phyloP scores from a whole-genome alignment of 2,329 filamentous ascomycete genomes.

The Monosporascus sp. region DNA sequence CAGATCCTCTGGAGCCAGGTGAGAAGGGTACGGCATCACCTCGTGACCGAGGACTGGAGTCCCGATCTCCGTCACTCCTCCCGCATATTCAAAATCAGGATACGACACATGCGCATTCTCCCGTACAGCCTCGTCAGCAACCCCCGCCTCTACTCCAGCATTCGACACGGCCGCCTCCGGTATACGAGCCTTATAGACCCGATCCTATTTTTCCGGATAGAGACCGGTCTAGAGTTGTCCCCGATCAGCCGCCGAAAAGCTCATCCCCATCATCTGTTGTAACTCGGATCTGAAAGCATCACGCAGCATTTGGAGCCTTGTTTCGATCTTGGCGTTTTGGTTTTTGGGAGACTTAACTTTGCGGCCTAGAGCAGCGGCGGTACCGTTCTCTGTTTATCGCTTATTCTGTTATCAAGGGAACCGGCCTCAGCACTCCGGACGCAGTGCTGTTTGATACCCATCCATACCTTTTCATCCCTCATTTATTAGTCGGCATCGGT shows the following conservation, averaged over 20 bases:
- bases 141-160: constrained; percentile 18
- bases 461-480: no score
- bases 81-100: constrained; percentile 21
- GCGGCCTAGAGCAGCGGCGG: not conserved
- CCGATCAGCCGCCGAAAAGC: constrained; percentile 22
- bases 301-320: not conserved
- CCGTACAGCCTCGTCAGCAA: constrained; percentile 21
- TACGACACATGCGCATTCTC: constrained; percentile 15
- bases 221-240: constrained; percentile 24
- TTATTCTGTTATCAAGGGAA: not conserved
- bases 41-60: constrained; percentile 20
- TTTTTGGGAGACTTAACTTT: not conserved
- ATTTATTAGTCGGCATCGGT: not conserved
- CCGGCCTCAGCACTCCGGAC: not conserved
- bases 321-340: not conserved
- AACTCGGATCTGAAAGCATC: constrained; percentile 12
- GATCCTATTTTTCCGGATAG: constrained; percentile 29
- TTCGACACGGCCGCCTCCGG: constrained; percentile 14
- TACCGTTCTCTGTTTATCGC: not conserved
- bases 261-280: constrained; percentile 21
- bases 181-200: constrained; percentile 21
- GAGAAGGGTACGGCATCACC: constrained; percentile 25
- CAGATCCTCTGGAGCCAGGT: constrained; percentile 23
- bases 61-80: constrained; percentile 23
- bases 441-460: not conserved